Percentiles rank a stretch among this genome's conserved stretches.
These are phyloP conservation scores for Fusarium drepaniforme DNA, from an alignment of 2,329 filamentous ascomycete species.

Conservation along the genomic window DNA sequence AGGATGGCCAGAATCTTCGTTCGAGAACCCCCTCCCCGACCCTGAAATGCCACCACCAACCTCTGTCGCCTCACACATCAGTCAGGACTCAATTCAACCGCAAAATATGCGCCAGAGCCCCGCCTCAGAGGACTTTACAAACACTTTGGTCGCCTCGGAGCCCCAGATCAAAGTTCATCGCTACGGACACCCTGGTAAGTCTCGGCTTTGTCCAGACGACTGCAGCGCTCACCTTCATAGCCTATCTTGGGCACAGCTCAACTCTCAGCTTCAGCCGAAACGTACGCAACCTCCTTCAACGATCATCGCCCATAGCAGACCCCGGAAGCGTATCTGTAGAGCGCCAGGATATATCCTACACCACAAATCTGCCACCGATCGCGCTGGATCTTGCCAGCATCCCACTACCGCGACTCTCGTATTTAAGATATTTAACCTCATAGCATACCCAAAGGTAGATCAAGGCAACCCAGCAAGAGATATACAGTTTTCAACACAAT, in stretches of 20 bases:
- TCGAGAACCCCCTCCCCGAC: background rate
- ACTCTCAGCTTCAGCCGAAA: conserved; percentile 36
- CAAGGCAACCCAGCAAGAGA: background rate
- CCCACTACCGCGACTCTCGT: conserved; percentile 28
- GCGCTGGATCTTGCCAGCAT: conserved; percentile 25
- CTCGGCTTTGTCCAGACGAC: no score
- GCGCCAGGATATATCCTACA: conserved; percentile 31
- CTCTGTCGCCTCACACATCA: background rate
- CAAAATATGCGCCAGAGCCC: background rate
- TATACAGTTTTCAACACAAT: background rate
- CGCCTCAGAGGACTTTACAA: conserved; percentile 20
- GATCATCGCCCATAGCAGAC: conserved; percentile 19
- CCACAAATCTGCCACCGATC: conserved; percentile 22
- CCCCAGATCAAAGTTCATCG: conserved; percentile 37
- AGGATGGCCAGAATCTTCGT: background rate
- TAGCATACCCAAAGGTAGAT: background rate
- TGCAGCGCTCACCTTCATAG: conserved; percentile 6
- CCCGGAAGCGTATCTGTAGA: conserved; percentile 28
- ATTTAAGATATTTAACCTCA: background rate
- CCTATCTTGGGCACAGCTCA: conserved; percentile 36
- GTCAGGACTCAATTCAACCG: no score
- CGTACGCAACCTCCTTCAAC: conserved; percentile 36
- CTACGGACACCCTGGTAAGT: conserved; percentile 33
- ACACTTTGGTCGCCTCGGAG: conserved; percentile 31
- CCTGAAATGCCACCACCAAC: background rate